phyloP scores from a whole-genome alignment of 2,329 filamentous ascomycete genomes.

The Neofusicoccum sp. region DNA sequence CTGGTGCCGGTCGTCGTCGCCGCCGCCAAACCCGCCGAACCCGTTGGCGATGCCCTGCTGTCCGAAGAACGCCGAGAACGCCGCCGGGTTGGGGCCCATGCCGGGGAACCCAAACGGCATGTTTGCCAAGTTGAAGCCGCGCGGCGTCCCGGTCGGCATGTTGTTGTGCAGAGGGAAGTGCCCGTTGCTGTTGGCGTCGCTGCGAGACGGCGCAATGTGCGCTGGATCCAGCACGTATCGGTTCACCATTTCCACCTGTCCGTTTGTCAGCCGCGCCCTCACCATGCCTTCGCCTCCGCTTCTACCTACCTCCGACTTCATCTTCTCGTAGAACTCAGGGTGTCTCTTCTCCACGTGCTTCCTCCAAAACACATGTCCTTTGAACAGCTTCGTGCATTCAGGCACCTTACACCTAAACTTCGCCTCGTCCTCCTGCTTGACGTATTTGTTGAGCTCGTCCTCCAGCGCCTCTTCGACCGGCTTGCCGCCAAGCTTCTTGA shows the following conservation, averaged over 20 bases:
- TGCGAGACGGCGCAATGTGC: slow-evolving; percentile 89
- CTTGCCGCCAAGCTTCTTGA: slow-evolving; percentile 89
- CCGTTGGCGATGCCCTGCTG: slow-evolving; percentile 37
- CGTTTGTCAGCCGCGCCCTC: slow-evolving; percentile 5
- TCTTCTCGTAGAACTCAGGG: slow-evolving; percentile 76
- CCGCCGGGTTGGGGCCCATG: slow-evolving; percentile 45
- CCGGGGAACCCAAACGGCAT: slow-evolving; percentile 64
- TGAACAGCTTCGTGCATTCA: slow-evolving; percentile 95
- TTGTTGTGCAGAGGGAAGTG: slow-evolving; percentile 87
- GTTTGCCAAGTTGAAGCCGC: slow-evolving; percentile 85
- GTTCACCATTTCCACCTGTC: slow-evolving; percentile 84
- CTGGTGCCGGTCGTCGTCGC: slow-evolving; percentile 40
- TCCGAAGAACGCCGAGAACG: slow-evolving; percentile 53
- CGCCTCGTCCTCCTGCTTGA: slow-evolving; percentile 96
- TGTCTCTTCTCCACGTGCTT: slow-evolving; percentile 99
- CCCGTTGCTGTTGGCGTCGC: slow-evolving; percentile 92
- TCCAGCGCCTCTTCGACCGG: slow-evolving; percentile 81
- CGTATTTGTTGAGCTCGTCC: slow-evolving; percentile 82
- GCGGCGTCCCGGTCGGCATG: slow-evolving; percentile 78
- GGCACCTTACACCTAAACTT: slow-evolving; percentile 97
- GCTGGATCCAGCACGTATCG: slow-evolving; percentile 92
- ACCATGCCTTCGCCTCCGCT: slow-evolving; percentile 39
- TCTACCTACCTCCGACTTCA: slow-evolving; percentile 74
- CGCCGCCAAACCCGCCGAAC: slow-evolving; percentile 63
- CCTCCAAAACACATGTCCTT: slow-evolving; percentile 94